A percentile compares a stretch with the other conserved stretches of the same genome.
phyloP scores from a whole-genome alignment of 2,329 filamentous ascomycete species.

The Epichloe brachyelytri region DNA sequence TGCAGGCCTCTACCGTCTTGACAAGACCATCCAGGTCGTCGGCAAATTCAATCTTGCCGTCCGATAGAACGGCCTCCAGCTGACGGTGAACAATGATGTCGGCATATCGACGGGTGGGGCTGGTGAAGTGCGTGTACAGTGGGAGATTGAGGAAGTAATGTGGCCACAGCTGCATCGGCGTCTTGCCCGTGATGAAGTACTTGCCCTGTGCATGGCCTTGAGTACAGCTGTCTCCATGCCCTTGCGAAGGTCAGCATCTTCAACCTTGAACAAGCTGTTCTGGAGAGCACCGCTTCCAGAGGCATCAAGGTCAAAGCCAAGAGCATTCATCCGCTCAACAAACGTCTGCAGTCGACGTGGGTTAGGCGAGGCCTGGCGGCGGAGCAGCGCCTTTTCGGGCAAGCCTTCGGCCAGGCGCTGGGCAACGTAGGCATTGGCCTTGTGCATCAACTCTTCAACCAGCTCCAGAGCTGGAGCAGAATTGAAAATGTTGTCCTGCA shows the following conservation, averaged over 20 bases:
- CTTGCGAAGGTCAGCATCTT: slow-evolving; percentile 81
- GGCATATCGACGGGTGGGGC: slow-evolving; percentile 85
- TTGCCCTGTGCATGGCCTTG: slow-evolving; percentile 96
- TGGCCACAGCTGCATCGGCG: slow-evolving; percentile 61
- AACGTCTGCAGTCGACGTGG: slow-evolving; percentile 80
- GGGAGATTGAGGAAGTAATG: slow-evolving; percentile 91
- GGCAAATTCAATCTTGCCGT: slow-evolving; percentile 68
- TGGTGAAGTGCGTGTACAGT: slow-evolving; percentile 94
- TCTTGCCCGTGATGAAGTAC: slow-evolving; percentile 79
- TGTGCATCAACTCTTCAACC: slow-evolving; percentile 89
- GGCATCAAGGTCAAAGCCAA: slow-evolving; percentile 82
- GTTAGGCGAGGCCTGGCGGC: slow-evolving; percentile 76
- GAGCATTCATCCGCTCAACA: slow-evolving; percentile 79
- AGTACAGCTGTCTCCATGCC: slow-evolving; percentile 94
- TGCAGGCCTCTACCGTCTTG: slow-evolving; percentile 91
- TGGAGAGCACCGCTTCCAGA: slow-evolving; percentile 83
- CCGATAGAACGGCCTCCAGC: slow-evolving; percentile 72
- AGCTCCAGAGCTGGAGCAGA: slow-evolving; percentile 81
- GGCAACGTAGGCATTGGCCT: slow-evolving; percentile 80
- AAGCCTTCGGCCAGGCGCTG: slow-evolving; percentile 67
- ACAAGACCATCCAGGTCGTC: slow-evolving; percentile 80
- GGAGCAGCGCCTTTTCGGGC: slow-evolving; percentile 84
- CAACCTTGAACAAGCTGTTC: slow-evolving; percentile 87
- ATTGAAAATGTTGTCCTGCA: slow-evolving; percentile 93
- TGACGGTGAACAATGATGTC: slow-evolving; percentile 94